Evolutionary conservation across 345 rosid genomes (phyloP), one percentile per base, ranked within the genome.

Genomic region (Carallia brachiata): DNA sequence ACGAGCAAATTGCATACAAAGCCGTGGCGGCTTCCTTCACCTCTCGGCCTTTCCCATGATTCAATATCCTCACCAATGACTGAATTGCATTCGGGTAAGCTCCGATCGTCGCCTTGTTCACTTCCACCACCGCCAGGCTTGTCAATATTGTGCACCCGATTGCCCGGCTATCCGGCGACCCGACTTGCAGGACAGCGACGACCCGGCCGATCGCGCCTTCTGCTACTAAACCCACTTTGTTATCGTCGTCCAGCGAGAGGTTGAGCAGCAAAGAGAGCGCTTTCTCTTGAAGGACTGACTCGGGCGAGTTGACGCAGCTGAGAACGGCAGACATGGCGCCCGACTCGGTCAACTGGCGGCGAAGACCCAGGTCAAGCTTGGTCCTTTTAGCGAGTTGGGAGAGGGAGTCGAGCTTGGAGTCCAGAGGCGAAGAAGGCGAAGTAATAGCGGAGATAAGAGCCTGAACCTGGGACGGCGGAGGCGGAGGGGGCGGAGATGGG

Each of bases 41-140:
- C 71, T 87, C 98, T 74, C 98, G 68, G 1, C 77, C 86, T 66
- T 82, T 85, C 10, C 98, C 99, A 40, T 73, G 52, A 34, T 82
- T 76, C 4, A 92, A 76, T 58, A 92, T 85, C 67, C 74, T 60
- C n/a, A 92, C 87, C 52, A 96, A 78, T 10, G 87, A 76, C 47
- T 75, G 67, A 64, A 96, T 88, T 52, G 91, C 98, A 67, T 72
- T 79, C 4, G 97, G 97, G 71, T 85, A 85, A 3, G 89, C 89
- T 0, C 99, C 99, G 59, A 96, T 89, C 2, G 90, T 89, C 7
- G 97, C 98, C 73, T 96, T 96, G 69, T 96, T 96, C 67, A 96
- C 99, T 74, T 96, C 98, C 1, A 96, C 94, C 0, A 91, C 95
- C 1, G 98, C 96, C n/a, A 94, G 75, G 63, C 98, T 91, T n/a